A percentile compares a stretch with the other conserved stretches of the same genome.
Evolutionary conservation across 2,329 filamentous ascomycete species (phyloP).

Genomic region (Diaporthe eres): DNA sequence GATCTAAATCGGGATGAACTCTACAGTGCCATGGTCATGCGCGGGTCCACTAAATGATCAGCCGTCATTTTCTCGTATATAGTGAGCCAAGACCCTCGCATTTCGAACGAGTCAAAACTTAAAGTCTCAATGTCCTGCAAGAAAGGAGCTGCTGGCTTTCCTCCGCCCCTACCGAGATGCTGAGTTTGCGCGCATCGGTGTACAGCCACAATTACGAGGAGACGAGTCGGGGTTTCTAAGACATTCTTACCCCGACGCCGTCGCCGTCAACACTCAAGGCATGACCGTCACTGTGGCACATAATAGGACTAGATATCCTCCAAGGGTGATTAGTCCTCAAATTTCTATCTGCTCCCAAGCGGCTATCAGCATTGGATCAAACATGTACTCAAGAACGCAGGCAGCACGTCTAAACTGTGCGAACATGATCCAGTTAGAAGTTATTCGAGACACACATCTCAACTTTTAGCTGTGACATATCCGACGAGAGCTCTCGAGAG

Average conservation of each 20-base stretch:
- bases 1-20: slow-evolving; percentile 35
- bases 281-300: background rate
- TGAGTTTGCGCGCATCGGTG: background rate
- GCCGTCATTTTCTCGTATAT: slow-evolving; percentile 22
- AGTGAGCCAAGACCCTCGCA: slow-evolving; percentile 24
- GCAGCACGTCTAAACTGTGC: background rate
- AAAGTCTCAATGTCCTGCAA: background rate
- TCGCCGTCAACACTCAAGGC: background rate
- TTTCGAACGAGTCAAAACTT: slow-evolving; percentile 23
- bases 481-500: background rate
- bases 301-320: background rate
- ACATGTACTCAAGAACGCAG: too few species aligned
- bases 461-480: background rate
- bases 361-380: too few species aligned
- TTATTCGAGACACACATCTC: background rate
- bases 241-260: too few species aligned
- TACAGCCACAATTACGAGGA: background rate
- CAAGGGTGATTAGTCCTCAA: too few species aligned
- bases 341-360: background rate
- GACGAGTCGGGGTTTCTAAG: background rate
- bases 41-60: slow-evolving; percentile 17
- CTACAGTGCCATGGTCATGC: slow-evolving; percentile 5
- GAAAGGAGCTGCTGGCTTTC: background rate
- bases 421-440: background rate
- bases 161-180: background rate